These are phyloP conservation scores for Dispira parvispora DNA, from an alignment of 192 early-diverging fungal genomes.

Conservation along the genomic window DNA sequence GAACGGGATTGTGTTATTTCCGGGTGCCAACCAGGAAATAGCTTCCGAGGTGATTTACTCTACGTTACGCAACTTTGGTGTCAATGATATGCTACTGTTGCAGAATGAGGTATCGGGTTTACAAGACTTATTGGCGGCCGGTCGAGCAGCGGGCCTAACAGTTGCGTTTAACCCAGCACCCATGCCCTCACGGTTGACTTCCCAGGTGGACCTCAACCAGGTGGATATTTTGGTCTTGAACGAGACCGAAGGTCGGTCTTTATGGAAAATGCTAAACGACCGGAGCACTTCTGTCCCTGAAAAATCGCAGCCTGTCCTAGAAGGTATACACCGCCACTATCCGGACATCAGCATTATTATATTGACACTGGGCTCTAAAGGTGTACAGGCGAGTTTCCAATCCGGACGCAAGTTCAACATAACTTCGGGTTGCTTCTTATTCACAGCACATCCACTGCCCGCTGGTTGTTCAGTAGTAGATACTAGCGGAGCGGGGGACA, in stretches of 20 bases:
- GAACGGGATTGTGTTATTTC: constrained; percentile 74
- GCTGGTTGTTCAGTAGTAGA: constrained; percentile 18
- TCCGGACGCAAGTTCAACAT: constrained; percentile 1
- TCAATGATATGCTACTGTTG: constrained; percentile 62
- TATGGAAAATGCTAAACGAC: neutral
- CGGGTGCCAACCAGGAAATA: constrained; percentile 55
- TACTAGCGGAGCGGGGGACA: constrained; percentile 28
- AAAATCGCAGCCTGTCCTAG: neutral
- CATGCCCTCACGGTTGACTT: constrained; percentile 26
- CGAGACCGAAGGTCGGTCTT: constrained; percentile 35
- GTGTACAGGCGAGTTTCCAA: neutral
- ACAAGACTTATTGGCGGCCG: constrained; percentile 39
- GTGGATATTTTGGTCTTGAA: constrained; percentile 72
- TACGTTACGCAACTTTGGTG: constrained; percentile 33
- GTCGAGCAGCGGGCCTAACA: constrained; percentile 37
- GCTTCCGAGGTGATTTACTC: constrained; percentile 24
- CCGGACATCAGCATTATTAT: neutral
- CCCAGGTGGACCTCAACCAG: constrained; percentile 32
- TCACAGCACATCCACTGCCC: constrained; percentile 15
- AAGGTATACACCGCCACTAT: neutral
- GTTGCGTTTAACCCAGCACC: constrained; percentile 81
- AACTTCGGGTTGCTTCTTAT: neutral
- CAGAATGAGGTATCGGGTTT: constrained; percentile 76
- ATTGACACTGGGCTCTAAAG: neutral
- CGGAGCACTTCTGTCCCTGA: neutral